Base-by-base conservation (phyloP, 78 protist species). In the Isochrysis galbana region DNA sequence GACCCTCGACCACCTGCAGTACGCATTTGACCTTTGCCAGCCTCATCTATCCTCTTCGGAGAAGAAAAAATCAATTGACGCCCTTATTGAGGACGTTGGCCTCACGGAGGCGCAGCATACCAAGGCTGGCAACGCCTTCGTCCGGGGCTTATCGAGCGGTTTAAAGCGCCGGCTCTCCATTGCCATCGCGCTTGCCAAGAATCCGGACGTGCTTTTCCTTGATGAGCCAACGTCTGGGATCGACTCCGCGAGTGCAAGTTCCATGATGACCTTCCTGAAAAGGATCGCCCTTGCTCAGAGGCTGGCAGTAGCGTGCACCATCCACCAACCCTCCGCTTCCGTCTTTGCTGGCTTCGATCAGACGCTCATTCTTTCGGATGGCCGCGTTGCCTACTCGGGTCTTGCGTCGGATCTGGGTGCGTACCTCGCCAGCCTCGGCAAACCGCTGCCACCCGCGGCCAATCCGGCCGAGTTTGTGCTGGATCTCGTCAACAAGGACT, bases 71-170 rank as follows among this genome's bases (percentile, higher is more conserved):
- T 23, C 77, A 25, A n/a, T 69, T n/a, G 26, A 69, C 36, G 26
- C 77, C 10, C 34, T 19, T 14, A 23, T 69, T 14, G 77, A 5
- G 34, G 77, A 5, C 36, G 14, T 69, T 5, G 34, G 21, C 77
- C 77, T 69, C 34, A 23, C 14, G 77, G 77, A 11, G 36, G 11
- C 10, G 38, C 77, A 69, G 77, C 77, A 69, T n/a, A 23, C 26
- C 36, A 69, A 69, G 26, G 77, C 77, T 11, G 77, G 34, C 84
- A 74, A 51, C 74, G 45, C 17, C 38, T 86, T 86, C 90, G 5
- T 86, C n/a, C 23, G 42, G 41, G 95, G 95, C 2, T 1, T 95
- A 22, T 93, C 95, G 19, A 91, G 93, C 78, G 96, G 96, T 5
- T 94, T 86, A 45, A n/a, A 42, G 61, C 82, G 74, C 72, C 94